Conservation (phyloP, 176 grass and related monocot species). For the Oryza punctata region DNA sequence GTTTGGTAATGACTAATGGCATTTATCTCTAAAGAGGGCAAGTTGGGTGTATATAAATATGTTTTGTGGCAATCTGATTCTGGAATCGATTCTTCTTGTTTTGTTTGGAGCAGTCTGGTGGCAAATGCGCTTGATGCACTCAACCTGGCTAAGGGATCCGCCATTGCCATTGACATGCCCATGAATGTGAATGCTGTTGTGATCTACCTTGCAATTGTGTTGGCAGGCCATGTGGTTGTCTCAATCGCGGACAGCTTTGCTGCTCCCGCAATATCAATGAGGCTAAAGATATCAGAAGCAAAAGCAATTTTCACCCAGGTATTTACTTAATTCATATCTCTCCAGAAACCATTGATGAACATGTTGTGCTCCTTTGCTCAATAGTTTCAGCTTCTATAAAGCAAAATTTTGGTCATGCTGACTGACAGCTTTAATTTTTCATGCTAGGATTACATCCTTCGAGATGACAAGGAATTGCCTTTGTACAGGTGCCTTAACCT, state of each 20-base stretch:
- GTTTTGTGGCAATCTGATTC: background rate
- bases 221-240: constrained; percentile 83
- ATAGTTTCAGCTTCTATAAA: constrained; percentile 18
- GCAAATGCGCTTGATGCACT: constrained; percentile 81
- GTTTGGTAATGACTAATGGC: constrained; percentile 77
- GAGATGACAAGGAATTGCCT: constrained; percentile 85
- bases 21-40: background rate
- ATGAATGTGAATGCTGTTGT: constrained; percentile 84
- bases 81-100: background rate
- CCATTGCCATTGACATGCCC: constrained; percentile 96
- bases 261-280: constrained; percentile 70
- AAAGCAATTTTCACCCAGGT: constrained; percentile 99
- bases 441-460: constrained; percentile 86
- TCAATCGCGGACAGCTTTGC: constrained; percentile 99
- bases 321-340: constrained; percentile 7
- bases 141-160: constrained; percentile 76
- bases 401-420: background rate
- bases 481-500: constrained; percentile 67
- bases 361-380: constrained; percentile 18
- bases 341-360: background rate
- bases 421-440: constrained; percentile 18
- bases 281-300: constrained; percentile 85
- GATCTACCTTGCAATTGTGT: constrained; percentile 84
- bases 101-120: constrained; percentile 62
- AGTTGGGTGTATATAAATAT: background rate